Evolutionary conservation across 768 basidiomycete species (phyloP), one percentile per base, ranked within the genome.

Genomic region (Paxillus ammoniavirescens): DNA sequence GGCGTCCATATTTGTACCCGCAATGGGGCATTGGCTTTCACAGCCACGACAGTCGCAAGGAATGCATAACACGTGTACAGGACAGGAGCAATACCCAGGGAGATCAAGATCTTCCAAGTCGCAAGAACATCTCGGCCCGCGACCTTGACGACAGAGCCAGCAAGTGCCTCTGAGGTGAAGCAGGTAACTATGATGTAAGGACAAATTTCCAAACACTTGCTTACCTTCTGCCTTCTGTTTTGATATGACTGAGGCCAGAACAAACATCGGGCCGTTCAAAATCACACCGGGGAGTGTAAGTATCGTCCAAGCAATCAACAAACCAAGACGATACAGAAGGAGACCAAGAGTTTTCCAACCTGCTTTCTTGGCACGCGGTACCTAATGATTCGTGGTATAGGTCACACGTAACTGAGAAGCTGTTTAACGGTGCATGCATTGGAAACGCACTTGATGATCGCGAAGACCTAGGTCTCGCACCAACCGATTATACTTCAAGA

Each of bases 61-160:
- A 88, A 72, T 28, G 92, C 91, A 70, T 97, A 98, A 61, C 90
- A 71, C 4, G 81, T 68, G 74, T 96, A 98, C 36, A 98, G 73
- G 6, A 95, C 75, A 9, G 96, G 96, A 5, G 93, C 88, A 38
- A 91, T 77, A n/a, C 87, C 96, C 51, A 98, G 75, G 3, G 93
- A 94, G 51, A 98, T 93, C 30, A 98, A 80, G 33, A 98, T 85
- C 69, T 98, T 98, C 96, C 96, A 98, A 5, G 94, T 94, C 0
- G 93, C 94, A 15, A 98, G 76, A n/a, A 98, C 96, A 62, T 98
- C 96, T 38, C 91, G 82, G n/a, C 87, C 96, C 17, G 91, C 91
- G 48, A 98, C 84, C 73, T 98, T 98, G 67, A 98, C 96, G 4
- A 83, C 84, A 8, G 95, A 98, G 2, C 89, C 93, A 30, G 96